phyloP scores from a whole-genome alignment of 345 rosid species.

The Salix dunnii region DNA sequence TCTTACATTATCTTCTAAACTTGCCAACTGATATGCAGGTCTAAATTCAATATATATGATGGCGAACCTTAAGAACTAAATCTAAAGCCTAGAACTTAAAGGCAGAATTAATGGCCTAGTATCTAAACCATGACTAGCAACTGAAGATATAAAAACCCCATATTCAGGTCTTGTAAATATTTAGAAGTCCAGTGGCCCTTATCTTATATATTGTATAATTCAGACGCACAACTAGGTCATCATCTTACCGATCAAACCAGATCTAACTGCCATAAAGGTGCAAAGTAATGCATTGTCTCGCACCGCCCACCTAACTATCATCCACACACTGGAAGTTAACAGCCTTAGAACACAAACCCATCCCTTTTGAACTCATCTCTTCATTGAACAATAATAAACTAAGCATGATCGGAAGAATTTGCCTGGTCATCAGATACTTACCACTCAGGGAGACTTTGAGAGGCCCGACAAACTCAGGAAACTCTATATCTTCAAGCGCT shows the following conservation, averaged over 20 bases:
- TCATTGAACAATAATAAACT: not conserved
- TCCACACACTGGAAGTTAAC: not conserved
- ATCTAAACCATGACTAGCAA: too few relatives aligned
- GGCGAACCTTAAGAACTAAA: too few relatives aligned
- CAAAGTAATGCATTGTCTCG: not conserved
- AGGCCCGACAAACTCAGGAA: constrained; percentile 49
- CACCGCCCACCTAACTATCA: not conserved
- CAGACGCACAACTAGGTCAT: not conserved
- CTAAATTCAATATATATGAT: too few relatives aligned
- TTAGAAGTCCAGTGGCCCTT: too few relatives aligned
- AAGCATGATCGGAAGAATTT: not conserved
- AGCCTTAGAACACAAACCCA: not conserved
- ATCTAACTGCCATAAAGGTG: not conserved
- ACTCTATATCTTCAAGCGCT: constrained; percentile 62
- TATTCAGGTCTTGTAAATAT: too few relatives aligned
- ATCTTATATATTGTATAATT: too few relatives aligned
- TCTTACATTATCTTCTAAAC: too few relatives aligned
- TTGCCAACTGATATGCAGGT: too few relatives aligned
- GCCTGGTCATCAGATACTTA: not conserved
- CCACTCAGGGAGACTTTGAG: constrained; percentile 62
- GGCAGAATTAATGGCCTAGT: too few relatives aligned
- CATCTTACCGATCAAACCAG: not conserved
- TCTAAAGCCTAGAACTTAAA: too few relatives aligned
- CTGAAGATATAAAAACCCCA: too few relatives aligned
- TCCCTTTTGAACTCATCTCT: not conserved